Percentiles rank a stretch among this genome's conserved stretches.
phyloP scores from a whole-genome alignment of 2,329 filamentous ascomycete species.

The Elsinoe perseae region DNA sequence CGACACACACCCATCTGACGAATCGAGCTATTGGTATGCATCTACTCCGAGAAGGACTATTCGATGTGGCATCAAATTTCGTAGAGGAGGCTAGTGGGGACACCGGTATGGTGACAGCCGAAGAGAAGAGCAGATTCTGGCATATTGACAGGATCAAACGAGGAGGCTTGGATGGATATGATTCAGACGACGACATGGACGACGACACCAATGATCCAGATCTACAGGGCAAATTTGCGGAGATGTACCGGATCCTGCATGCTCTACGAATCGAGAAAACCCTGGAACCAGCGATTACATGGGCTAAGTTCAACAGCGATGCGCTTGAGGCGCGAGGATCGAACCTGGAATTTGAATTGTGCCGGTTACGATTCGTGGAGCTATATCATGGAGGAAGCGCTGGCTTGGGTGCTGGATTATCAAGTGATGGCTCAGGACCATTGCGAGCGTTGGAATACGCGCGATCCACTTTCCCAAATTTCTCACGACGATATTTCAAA shows the following conservation, averaged over 20 bases:
- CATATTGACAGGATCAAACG: neutral
- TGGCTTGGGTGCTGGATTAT: slow-evolving; percentile 22
- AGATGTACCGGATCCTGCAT: slow-evolving; percentile 85
- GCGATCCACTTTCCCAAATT: slow-evolving; percentile 62
- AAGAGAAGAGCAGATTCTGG: slow-evolving; percentile 13
- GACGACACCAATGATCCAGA: slow-evolving; percentile 26
- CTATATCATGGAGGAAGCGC: slow-evolving; percentile 60
- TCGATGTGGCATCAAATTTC: slow-evolving; percentile 78
- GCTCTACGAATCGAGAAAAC: slow-evolving; percentile 64
- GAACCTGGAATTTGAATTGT: slow-evolving; percentile 91
- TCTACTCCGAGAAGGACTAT: slow-evolving; percentile 86
- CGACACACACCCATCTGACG: slow-evolving; percentile 65
- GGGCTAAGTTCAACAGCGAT: slow-evolving; percentile 65
- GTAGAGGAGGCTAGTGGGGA: slow-evolving; percentile 45
- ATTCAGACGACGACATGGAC: slow-evolving; percentile 15
- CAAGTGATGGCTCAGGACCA: slow-evolving; percentile 53
- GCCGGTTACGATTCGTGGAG: slow-evolving; percentile 81
- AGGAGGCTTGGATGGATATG: neutral
- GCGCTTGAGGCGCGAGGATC: slow-evolving; percentile 74
- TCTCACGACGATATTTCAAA: slow-evolving; percentile 63
- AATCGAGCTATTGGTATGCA: slow-evolving; percentile 96
- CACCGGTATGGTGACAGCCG: neutral
- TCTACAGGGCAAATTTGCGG: slow-evolving; percentile 72
- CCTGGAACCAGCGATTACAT: slow-evolving; percentile 74
- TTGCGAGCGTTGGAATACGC: slow-evolving; percentile 68